phyloP scores from a whole-genome alignment of 352 stramenopile genomes.

The Halophytophthora polymorphica region DNA sequence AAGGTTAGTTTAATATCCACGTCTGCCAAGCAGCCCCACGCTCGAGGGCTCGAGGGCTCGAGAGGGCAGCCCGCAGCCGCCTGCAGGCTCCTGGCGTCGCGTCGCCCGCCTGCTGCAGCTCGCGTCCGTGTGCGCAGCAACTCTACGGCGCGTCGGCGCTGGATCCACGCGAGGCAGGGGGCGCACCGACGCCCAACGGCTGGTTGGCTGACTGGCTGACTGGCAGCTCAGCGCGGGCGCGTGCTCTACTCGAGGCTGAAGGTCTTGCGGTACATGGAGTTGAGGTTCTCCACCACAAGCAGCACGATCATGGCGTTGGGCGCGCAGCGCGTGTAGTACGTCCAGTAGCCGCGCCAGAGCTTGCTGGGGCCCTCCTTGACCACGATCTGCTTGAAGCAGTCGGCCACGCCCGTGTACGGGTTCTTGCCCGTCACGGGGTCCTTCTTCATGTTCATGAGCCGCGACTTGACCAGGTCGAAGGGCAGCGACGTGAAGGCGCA shows the following conservation, averaged over 20 bases:
- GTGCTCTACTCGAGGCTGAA: conserved; percentile 47
- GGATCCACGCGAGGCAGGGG: too few species aligned
- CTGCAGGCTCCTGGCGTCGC: too few species aligned
- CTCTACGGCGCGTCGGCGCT: too few species aligned
- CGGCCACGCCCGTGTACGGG: conserved; percentile 94
- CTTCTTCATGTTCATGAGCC: conserved; percentile 97
- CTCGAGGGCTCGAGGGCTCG: too few species aligned
- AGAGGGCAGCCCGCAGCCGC: too few species aligned
- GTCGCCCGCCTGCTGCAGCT: too few species aligned
- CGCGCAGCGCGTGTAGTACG: conserved; percentile 98
- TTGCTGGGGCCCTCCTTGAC: conserved; percentile 93
- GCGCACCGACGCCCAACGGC: too few species aligned
- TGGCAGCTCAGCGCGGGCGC: too few species aligned
- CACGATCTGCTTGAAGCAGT: conserved; percentile 95
- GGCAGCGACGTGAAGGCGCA: conserved; percentile 97
- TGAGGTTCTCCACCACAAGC: conserved; percentile 96
- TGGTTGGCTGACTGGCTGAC: too few species aligned
- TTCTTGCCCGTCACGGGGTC: conserved; percentile 88
- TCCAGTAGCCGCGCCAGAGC: conserved; percentile 97
- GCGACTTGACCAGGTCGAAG: conserved; percentile 98
- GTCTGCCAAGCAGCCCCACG: too few species aligned
- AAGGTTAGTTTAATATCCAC: too few species aligned
- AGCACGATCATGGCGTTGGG: conserved; percentile 99
- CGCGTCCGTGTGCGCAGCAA: too few species aligned
- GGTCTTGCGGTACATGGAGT: conserved; percentile 76